Base-by-base conservation (phyloP, 2,329 filamentous ascomycete species). In the Emericellopsis atlantica region DNA sequence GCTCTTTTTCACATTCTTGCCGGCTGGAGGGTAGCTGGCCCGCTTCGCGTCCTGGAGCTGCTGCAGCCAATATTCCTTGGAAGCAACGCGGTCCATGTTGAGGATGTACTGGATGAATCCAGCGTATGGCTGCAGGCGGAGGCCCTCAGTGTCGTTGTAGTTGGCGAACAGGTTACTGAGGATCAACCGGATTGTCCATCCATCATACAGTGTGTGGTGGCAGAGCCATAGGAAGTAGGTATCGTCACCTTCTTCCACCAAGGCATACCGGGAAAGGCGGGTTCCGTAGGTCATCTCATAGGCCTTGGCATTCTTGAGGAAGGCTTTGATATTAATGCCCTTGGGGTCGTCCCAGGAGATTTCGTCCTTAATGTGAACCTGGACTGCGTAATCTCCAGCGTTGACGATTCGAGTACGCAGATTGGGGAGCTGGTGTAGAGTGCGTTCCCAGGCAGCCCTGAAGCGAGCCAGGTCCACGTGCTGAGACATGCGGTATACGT, bases 101-200 rank as follows among this genome's bases (percentile, higher is more conserved):
- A 58, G 54, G 8, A 67, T 55, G 43, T 65, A 63, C 32, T 56
- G 55, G 45, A 67, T 64, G 43, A 66, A 67, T 33, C 58, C 51
- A 38, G 59, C 62, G 50, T 65, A 66, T 10, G 40, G 24, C 32
- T 37, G 11, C 9, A 40, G 22, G 21, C 31, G 31, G 7, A 10
- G 9, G 9, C 32, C 32, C 9, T 15, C n/a, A 3, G 37, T 41
- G 22, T 32, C 32, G 18, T 24, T 31, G 32, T 42, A 38, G n/a
- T 22, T 12, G 15, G 16, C 15, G 36, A 32, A 31, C 8, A 42
- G 18, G 8, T 34, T 33, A 9, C 35, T 33, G 32, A 42, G 22
- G 8, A 42, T 29, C 4, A 42, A 12, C 5, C 32, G 23, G 6
- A 37, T 23, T 5, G 32, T 39, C 41, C 42, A 47, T 15, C 46